Percentiles rank a stretch among this genome's conserved stretches.
Conservation (phyloP, 768 basidiomycete species). For the Leucocoprinus birnbaumii region DNA sequence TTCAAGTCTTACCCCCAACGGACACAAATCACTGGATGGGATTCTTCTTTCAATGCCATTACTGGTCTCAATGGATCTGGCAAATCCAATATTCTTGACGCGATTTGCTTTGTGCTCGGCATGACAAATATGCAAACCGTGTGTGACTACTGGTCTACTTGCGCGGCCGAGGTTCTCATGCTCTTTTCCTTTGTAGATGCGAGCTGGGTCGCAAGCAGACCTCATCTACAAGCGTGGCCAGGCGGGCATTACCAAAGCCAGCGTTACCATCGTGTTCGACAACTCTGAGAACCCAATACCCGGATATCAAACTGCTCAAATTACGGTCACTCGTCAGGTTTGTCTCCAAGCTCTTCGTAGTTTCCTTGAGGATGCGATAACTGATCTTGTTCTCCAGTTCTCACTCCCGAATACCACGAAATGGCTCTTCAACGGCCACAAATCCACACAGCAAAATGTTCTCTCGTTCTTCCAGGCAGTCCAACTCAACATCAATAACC, state of each 20-base stretch:
- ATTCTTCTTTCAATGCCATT: constrained; percentile 97
- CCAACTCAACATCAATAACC: constrained; percentile 98
- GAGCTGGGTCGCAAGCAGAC: constrained; percentile 93
- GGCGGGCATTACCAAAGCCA: constrained; percentile 94
- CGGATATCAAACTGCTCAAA: constrained; percentile 48
- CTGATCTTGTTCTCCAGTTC: constrained; percentile 50
- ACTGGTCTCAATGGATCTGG: constrained; percentile 95
- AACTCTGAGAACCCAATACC: constrained; percentile 68
- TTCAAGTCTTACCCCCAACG: constrained; percentile 98
- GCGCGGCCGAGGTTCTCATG: constrained; percentile 5
- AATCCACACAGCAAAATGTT: constrained; percentile 77
- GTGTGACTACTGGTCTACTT: constrained; percentile 18
- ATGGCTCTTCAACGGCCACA: constrained; percentile 95
- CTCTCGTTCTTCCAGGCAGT: constrained; percentile 95
- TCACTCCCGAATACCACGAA: constrained; percentile 92
- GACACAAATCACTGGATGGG: constrained; percentile 96
- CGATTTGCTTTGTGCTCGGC: constrained; percentile 97
- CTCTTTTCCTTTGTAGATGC: constrained; percentile 55
- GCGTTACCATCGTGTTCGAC: constrained; percentile 98
- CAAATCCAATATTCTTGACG: constrained; percentile 99
- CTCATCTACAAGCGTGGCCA: constrained; percentile 99
- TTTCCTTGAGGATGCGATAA: background rate
- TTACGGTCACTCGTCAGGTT: constrained; percentile 96
- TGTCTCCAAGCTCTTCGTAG: too few species aligned
- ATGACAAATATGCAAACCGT: constrained; percentile 97